These are phyloP conservation scores for Leccinum subtestaceum DNA, from an alignment of 768 basidiomycete species.

Conservation along the genomic window DNA sequence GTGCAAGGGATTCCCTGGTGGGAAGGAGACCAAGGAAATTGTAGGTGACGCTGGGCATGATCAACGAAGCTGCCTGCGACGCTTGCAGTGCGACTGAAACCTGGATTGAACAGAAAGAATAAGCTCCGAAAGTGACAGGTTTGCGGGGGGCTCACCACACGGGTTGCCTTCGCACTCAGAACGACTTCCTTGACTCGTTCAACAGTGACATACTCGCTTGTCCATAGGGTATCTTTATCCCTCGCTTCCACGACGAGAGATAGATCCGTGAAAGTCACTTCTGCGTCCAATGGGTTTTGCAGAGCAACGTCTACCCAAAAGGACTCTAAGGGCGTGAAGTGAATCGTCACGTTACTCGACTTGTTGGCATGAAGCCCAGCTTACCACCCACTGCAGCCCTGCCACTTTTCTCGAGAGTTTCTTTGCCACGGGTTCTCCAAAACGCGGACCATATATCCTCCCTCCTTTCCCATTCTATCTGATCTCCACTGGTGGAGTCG, in stretches of 20 bases:
- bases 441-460: conserved; percentile 66
- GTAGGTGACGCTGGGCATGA: conserved; percentile 57
- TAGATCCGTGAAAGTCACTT: conserved; percentile 64
- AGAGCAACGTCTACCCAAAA: conserved; percentile 77
- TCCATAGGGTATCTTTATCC: conserved; percentile 29
- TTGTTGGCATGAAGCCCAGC: conserved; percentile 7
- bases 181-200: conserved; percentile 60
- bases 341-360: neutral
- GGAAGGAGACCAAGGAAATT: conserved; percentile 75
- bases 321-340: conserved; percentile 43
- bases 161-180: conserved; percentile 61
- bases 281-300: conserved; percentile 70
- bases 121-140: neutral
- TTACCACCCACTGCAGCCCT: conserved; percentile 65
- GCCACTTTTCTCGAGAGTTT: conserved; percentile 50
- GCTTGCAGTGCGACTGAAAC: conserved; percentile 64
- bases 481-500: conserved; percentile 43
- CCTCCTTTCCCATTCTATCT: conserved; percentile 56
- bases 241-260: conserved; percentile 50
- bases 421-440: conserved; percentile 54
- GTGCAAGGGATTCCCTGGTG: conserved; percentile 59
- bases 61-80: conserved; percentile 48
- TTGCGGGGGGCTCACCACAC: conserved; percentile 46
- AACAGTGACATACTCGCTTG: conserved; percentile 47
- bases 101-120: conserved; percentile 29